These are phyloP conservation scores for Scedosporium apiospermum DNA, from an alignment of 2,329 filamentous ascomycete genomes.

Conservation along the genomic window DNA sequence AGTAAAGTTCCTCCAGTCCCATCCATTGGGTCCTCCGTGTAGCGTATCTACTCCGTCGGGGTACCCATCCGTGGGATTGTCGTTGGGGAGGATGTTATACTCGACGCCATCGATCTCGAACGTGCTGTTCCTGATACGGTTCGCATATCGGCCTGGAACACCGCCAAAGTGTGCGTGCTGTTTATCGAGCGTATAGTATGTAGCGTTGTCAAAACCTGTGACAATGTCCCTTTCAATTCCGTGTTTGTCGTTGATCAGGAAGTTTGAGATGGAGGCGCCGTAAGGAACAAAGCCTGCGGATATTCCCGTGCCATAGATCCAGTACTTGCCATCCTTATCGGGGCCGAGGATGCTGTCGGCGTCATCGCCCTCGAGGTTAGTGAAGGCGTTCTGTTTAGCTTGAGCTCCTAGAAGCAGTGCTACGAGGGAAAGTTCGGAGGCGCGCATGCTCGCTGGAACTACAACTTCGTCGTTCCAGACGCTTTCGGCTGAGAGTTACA, in stretches of 20 bases:
- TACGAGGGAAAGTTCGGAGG: background rate
- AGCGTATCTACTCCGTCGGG: constrained; percentile 53
- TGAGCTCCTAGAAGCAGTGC: background rate
- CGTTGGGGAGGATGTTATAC: constrained; percentile 54
- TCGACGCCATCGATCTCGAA: constrained; percentile 56
- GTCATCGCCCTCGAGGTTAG: background rate
- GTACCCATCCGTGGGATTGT: constrained; percentile 41
- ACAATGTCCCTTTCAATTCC: constrained; percentile 63
- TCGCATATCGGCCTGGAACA: constrained; percentile 69
- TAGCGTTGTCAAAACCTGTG: constrained; percentile 66
- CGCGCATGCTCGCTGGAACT: background rate
- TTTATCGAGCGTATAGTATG: constrained; percentile 54
- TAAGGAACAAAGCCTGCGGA: constrained; percentile 63
- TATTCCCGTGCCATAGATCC: constrained; percentile 58
- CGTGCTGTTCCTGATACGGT: constrained; percentile 69
- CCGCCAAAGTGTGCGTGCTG: constrained; percentile 63
- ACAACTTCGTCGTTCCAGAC: too few relatives aligned
- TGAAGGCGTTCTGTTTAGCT: background rate
- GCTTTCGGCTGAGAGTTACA: background rate
- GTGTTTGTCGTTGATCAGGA: constrained; percentile 60
- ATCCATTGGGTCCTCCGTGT: constrained; percentile 61
- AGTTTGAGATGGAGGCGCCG: constrained; percentile 62
- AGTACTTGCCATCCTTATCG: constrained; percentile 59
- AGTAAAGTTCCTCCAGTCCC: constrained; percentile 72
- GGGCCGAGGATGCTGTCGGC: constrained; percentile 20